Evolutionary conservation across 495 filamentous ascomycete genomes (phyloP).

Genomic region (Hyaloscypha finlandica): DNA sequence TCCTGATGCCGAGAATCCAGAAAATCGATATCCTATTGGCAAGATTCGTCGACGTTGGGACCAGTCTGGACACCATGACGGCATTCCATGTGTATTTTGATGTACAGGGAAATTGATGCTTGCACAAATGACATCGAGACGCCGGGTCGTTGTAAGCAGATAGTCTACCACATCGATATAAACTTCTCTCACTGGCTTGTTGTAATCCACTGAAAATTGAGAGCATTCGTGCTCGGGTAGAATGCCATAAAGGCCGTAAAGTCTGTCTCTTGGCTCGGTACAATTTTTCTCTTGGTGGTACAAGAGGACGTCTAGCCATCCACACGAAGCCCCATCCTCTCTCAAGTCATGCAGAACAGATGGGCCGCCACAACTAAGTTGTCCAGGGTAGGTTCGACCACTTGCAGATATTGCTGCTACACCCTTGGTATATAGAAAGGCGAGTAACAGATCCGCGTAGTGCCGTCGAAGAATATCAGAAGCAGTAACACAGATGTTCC

Average conservation of each 20-base stretch:
- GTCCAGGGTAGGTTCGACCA: no score
- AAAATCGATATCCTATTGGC: slow-evolving; percentile 21
- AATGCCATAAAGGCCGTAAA: slow-evolving; percentile 34
- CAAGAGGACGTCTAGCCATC: not conserved
- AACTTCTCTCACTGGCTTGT: slow-evolving; percentile 31
- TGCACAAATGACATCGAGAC: slow-evolving; percentile 60
- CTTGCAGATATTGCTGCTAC: no score
- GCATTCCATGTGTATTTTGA: slow-evolving; percentile 44
- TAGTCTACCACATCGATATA: slow-evolving; percentile 36
- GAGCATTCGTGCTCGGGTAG: slow-evolving; percentile 24
- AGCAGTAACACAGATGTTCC: no score
- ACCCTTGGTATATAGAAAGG: no score
- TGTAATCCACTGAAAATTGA: slow-evolving; percentile 34
- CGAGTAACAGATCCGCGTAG: no score
- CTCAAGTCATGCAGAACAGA: no score
- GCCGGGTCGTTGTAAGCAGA: slow-evolving; percentile 31
- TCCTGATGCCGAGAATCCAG: slow-evolving; percentile 29
- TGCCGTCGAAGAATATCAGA: no score
- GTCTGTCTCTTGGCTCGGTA: slow-evolving; percentile 32
- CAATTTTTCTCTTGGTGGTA: slow-evolving; percentile 18
- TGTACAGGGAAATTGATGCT: slow-evolving; percentile 64
- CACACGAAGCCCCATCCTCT: no score
- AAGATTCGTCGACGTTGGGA: slow-evolving; percentile 27
- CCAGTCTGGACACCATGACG: slow-evolving; percentile 40
- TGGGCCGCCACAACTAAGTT: no score